These are phyloP conservation scores for Phanerochaete carnosa DNA, from an alignment of 768 basidiomycete genomes.

Conservation along the genomic window DNA sequence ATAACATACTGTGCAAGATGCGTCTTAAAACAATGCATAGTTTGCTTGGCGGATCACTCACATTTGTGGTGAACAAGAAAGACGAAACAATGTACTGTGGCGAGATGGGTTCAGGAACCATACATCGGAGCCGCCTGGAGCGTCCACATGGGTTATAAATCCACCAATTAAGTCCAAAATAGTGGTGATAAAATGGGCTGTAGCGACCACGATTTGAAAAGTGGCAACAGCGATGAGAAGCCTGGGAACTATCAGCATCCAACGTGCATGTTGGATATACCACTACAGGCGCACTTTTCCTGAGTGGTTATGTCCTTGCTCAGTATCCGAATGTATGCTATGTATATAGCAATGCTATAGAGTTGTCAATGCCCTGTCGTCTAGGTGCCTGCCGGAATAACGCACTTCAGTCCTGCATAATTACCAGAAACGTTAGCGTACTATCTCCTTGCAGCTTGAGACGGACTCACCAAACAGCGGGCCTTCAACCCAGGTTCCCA, in stretches of 20 bases:
- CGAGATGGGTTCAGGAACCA: neutral
- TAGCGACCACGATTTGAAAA: neutral
- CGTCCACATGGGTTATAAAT: neutral
- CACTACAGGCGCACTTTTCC: neutral
- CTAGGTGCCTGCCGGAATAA: neutral
- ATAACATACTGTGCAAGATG: neutral
- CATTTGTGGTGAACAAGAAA: neutral
- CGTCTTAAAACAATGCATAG: neutral
- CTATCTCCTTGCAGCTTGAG: neutral
- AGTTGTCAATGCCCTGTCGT: neutral
- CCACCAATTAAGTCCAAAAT: neutral
- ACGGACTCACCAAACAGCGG: neutral
- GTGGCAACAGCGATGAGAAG: neutral
- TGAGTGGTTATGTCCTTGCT: neutral
- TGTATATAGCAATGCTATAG: neutral
- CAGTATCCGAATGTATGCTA: neutral
- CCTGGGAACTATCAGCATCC: neutral
- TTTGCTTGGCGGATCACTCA: neutral
- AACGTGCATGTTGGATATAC: neutral
- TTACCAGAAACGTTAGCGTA: neutral
- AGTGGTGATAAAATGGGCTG: neutral
- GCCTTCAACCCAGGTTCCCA: neutral
- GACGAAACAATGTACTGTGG: neutral
- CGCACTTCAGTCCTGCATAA: neutral
- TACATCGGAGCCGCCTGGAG: neutral